Evolutionary conservation across 108 stramenopile genomes (phyloP), one percentile per base, ranked within the genome.

Genomic region (Fragilaria crotonensis): DNA sequence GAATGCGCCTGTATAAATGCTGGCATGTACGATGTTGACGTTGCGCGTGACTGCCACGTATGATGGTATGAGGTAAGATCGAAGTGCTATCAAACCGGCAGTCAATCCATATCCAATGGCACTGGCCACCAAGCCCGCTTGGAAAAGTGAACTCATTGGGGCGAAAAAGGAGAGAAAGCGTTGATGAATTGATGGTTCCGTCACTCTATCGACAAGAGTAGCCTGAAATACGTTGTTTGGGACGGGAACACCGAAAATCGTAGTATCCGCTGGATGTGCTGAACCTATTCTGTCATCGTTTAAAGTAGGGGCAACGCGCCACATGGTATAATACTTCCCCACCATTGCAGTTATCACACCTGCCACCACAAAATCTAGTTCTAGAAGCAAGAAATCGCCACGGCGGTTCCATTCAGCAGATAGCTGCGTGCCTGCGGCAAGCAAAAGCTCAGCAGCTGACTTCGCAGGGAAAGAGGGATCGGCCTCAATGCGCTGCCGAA

Each of bases 181-280:
- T 32, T 79, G 72, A 25, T 45, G 5, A 0, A 70, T 3, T 0
- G 76, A 68, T 9, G 85, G 84, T 2, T 48, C 25, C 5, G 84
- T 81, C 0, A 58, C 44, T 17, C 87, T 84, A 67, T 87, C 84
- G 30, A 82, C 51, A 32, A 76, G 70, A 30, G 57, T 65, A 22
- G 52, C 36, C 54, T 85, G 87, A 69, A 89, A 89, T 25, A 84
- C 85, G 59, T 91, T 91, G 17, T 81, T 85, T 23, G 89, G 89
- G 30, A 90, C 79, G 4, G 62, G 62, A 23, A 69, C 55, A 27
- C 14, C 30, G 9, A 62, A 60, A 20, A 79, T 60, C 20, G 2
- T 57, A 62, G 58, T 58, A 54, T 56, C 68, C 46, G 29, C 52
- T 45, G 26, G 25, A 26, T 48, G 9, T 17, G n/a, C 36, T 26